Percentiles rank a stretch among this genome's conserved stretches.
phyloP scores from a whole-genome alignment of 768 basidiomycete genomes.

The Mycena albidolilacea region DNA sequence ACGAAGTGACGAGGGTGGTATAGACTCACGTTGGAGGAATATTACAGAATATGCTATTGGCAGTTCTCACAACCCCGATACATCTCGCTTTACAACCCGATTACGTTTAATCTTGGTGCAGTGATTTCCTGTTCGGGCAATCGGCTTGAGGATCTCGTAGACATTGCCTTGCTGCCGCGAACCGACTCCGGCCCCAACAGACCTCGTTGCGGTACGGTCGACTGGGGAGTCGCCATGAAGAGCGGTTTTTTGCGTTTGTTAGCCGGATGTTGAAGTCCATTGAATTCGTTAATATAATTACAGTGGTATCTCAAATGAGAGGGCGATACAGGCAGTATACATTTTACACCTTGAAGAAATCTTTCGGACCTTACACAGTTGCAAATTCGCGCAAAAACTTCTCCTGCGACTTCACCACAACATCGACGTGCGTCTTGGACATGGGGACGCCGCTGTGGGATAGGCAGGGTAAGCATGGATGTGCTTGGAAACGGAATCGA shows the following conservation, averaged over 20 bases:
- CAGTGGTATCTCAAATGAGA: constrained; percentile 19
- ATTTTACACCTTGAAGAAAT: constrained; percentile 17
- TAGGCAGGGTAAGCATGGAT: constrained; percentile 10
- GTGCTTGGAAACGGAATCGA: constrained; percentile 7
- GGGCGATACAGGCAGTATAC: constrained; percentile 7
- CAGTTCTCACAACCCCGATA: too few relatives aligned
- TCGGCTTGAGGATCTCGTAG: too few relatives aligned
- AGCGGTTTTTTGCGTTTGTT: constrained; percentile 13
- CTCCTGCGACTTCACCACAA: constrained; percentile 23
- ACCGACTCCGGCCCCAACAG: too few relatives aligned
- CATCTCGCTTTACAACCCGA: too few relatives aligned
- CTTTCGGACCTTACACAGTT: background rate
- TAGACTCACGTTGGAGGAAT: too few relatives aligned
- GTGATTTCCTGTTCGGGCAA: too few relatives aligned
- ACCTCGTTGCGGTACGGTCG: too few relatives aligned
- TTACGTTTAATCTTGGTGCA: too few relatives aligned
- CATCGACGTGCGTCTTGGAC: constrained; percentile 15
- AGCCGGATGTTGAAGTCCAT: constrained; percentile 18
- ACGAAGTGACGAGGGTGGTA: too few relatives aligned
- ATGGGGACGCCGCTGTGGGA: constrained; percentile 10
- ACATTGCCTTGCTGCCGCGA: too few relatives aligned
- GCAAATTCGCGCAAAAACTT: constrained; percentile 23
- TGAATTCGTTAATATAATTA: constrained; percentile 16
- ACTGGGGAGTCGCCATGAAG: too few relatives aligned
- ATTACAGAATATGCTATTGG: too few relatives aligned